Evolutionary conservation across 345 rosid species (phyloP).

Genomic region (Microthlaspi erraticum): DNA sequence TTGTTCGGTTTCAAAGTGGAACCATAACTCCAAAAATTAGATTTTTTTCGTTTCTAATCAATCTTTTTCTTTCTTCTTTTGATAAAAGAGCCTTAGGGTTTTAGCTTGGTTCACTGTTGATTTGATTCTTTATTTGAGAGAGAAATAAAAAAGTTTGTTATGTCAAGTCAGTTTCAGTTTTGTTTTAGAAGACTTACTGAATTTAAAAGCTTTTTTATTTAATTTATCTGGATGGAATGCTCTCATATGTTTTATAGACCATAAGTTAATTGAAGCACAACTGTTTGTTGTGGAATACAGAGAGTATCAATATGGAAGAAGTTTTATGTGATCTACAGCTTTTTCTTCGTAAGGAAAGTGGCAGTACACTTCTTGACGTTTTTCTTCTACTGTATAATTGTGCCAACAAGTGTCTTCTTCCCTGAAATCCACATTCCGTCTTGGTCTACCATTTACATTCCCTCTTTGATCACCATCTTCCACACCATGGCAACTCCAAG

Average conservation of each 20-base stretch:
- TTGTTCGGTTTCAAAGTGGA: background rate
- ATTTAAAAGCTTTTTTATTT: background rate
- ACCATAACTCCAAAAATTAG: conserved; percentile 5
- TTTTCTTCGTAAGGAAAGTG: conserved; percentile 46
- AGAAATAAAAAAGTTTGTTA: too few relatives aligned
- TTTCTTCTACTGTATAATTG: conserved; percentile 45
- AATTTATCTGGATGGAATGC: background rate
- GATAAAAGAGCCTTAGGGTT: background rate
- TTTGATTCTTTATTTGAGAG: background rate
- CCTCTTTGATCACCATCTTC: conserved; percentile 39
- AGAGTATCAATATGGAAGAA: conserved; percentile 46
- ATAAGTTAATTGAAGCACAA: background rate
- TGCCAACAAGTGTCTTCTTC: conserved; percentile 46
- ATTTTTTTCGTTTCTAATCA: background rate
- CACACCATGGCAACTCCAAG: conserved; percentile 44
- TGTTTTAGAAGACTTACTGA: background rate
- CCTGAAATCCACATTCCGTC: conserved; percentile 39
- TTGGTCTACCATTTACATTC: conserved; percentile 43
- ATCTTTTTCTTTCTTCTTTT: background rate
- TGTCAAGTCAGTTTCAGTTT: background rate
- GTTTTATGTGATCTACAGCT: conserved; percentile 48
- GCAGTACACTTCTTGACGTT: conserved; percentile 47
- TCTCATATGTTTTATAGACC: background rate
- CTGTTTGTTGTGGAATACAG: conserved; percentile 30
- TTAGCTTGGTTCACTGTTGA: background rate